phyloP scores from a whole-genome alignment of 352 stramenopile species.

The Globisporangium ultimum region DNA sequence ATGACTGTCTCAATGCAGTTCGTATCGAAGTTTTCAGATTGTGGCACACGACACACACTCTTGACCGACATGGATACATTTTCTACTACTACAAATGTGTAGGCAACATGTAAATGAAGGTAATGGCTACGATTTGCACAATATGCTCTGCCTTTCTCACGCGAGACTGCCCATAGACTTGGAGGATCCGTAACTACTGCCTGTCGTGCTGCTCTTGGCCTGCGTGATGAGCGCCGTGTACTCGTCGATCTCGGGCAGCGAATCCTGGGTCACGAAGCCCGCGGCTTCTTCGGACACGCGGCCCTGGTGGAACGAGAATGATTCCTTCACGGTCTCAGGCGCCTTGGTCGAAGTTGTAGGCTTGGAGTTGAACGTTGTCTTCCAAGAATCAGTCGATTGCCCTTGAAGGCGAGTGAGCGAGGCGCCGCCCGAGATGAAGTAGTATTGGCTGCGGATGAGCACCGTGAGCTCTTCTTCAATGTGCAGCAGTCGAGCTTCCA shows the following conservation, averaged over 20 bases:
- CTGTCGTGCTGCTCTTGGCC: slow-evolving; percentile 11
- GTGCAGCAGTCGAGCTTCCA: slow-evolving; percentile 64
- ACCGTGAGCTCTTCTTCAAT: slow-evolving; percentile 84
- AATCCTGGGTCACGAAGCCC: slow-evolving; percentile 29
- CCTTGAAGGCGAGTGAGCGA: slow-evolving; percentile 15
- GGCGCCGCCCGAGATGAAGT: slow-evolving; percentile 64
- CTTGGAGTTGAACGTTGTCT: not conserved
- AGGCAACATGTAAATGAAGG: not conserved
- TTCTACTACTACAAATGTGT: not conserved
- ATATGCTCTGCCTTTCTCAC: not conserved
- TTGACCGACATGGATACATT: no score
- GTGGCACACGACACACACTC: no score
- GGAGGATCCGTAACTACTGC: slow-evolving; percentile 19
- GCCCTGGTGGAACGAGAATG: slow-evolving; percentile 71
- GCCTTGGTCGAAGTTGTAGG: not conserved
- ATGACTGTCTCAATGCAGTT: no score
- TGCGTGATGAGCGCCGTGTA: slow-evolving; percentile 60
- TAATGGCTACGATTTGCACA: not conserved
- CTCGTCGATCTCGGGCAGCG: slow-evolving; percentile 73
- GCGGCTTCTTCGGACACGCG: slow-evolving; percentile 43
- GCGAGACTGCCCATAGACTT: slow-evolving; percentile 13
- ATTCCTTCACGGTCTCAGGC: slow-evolving; percentile 20
- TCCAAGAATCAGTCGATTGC: slow-evolving; percentile 5
- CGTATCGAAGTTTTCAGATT: no score
- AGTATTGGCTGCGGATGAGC: slow-evolving; percentile 77